These are phyloP conservation scores for Raphidocelis subcapitata DNA, from an alignment of 139 green algal species.

Conservation along the genomic window DNA sequence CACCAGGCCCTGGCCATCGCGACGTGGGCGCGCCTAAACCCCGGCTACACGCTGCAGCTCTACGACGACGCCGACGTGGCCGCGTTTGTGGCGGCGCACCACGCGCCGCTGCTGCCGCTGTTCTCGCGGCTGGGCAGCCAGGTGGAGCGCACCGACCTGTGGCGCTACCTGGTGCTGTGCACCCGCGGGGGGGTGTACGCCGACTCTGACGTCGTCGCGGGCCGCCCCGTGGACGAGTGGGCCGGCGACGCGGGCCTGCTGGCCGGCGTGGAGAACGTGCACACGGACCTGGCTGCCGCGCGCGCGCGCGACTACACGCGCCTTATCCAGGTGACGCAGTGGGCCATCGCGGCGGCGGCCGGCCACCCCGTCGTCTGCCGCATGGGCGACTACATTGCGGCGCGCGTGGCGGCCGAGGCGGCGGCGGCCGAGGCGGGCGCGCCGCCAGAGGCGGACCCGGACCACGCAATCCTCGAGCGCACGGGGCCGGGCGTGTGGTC, in stretches of 20 bases:
- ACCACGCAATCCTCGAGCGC: conserved; percentile 33
- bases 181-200: conserved; percentile 31
- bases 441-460: background rate
- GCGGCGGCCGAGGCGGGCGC: background rate
- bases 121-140: conserved; percentile 18
- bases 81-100: conserved; percentile 23
- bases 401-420: conserved; percentile 12
- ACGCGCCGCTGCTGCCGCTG: conserved; percentile 15
- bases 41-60: conserved; percentile 28
- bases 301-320: conserved; percentile 18
- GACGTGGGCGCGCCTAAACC: conserved; percentile 30
- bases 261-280: conserved; percentile 30
- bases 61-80: conserved; percentile 26
- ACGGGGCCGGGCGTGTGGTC: conserved; percentile 33
- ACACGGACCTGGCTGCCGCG: conserved; percentile 15
- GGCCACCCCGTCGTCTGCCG: conserved; percentile 28
- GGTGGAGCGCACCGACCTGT: conserved; percentile 37
- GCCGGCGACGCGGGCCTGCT: conserved; percentile 23
- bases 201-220: conserved; percentile 22
- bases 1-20: conserved; percentile 31
- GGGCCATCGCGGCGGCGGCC: conserved; percentile 15
- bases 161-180: conserved; percentile 38
- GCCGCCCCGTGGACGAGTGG: conserved; percentile 15
- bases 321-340: conserved; percentile 32
- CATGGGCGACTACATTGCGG: conserved; percentile 25